Base-by-base conservation (phyloP, 2,329 filamentous ascomycete species). In the Endocalyx cinctus region DNA sequence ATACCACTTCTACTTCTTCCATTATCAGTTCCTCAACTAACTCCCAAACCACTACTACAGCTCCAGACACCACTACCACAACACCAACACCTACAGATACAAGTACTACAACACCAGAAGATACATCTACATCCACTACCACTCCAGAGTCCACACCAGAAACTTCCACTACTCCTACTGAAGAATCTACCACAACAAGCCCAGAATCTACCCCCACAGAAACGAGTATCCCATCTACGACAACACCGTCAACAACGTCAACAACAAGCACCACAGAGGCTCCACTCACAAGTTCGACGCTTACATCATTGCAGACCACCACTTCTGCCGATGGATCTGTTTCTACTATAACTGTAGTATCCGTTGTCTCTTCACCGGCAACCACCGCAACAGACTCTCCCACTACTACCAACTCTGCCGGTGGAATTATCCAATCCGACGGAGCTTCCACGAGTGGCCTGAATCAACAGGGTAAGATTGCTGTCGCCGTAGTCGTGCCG, bases 401-500 rank as follows among this genome's bases (percentile, higher is more conserved):
- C 10, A 30, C 32, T 13, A 32, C 50, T 7, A 43, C 52, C 5
- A 36, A 42, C 27, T 31, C 47, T 6, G 35, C 40, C 13, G 46
- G 45, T 10, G 29, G 37, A 11, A 35, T 52, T 10, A 46, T 46
- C 29, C 35, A 43, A 4, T 34, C 43, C 6, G 29, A 27, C n/a
- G 19, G 18, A 31, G 20, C 37, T 11, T 35, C 27, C 2, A 47
- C 55, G 10, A 48, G 51, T 1, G 73, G 76, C 3, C 63, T 89
- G 6, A 66, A 57, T 45, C 71, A 72, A 29, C 70, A 73, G 20
- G 83, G 82, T 29, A 89, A 77, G 47, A 95, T 94, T 41, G 90
- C 92, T 6, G 81, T 97, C 31, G 90, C 89, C 4, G 92, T 98
- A 1, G 87, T 96, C 5, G 85, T 97, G 2, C 92, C 92, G 5